phyloP scores from a whole-genome alignment of 2,329 filamentous ascomycete species.

The Scolecobasidium constrictum region DNA sequence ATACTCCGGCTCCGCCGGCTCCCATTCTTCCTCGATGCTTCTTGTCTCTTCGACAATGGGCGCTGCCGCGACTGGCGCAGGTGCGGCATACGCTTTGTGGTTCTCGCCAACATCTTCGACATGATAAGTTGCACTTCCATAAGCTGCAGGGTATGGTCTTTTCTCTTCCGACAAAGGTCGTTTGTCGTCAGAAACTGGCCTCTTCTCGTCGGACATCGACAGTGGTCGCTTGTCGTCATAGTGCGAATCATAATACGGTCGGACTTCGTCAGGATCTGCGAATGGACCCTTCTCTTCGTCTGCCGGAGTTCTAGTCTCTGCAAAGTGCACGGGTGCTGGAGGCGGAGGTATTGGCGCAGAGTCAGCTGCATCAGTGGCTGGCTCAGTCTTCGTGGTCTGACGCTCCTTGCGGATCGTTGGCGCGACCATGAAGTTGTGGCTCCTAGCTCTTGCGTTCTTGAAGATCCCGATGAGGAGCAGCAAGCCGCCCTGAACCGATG shows the following conservation, averaged over 20 bases:
- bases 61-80: not conserved
- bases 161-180: not conserved
- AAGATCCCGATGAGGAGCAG: not conserved
- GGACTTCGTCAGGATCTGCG: not conserved
- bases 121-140: no score
- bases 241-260: no score
- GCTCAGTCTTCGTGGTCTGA: not conserved
- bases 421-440: not conserved
- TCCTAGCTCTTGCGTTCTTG: not conserved
- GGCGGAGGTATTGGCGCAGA: not conserved
- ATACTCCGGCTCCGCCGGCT: not conserved
- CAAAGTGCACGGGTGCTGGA: not conserved
- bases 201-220: not conserved
- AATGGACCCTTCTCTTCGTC: not conserved
- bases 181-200: not conserved
- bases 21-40: conserved; percentile 1
- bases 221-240: no score
- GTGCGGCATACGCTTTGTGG: no score
- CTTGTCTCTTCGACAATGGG: not conserved
- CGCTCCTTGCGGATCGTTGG: not conserved
- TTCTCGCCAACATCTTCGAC: no score
- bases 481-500: not conserved
- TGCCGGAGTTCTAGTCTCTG: not conserved
- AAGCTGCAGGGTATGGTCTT: not conserved
- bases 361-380: not conserved